Base-by-base conservation (phyloP, 106 monocot genomes). In the Dactylorhiza incarnata region DNA sequence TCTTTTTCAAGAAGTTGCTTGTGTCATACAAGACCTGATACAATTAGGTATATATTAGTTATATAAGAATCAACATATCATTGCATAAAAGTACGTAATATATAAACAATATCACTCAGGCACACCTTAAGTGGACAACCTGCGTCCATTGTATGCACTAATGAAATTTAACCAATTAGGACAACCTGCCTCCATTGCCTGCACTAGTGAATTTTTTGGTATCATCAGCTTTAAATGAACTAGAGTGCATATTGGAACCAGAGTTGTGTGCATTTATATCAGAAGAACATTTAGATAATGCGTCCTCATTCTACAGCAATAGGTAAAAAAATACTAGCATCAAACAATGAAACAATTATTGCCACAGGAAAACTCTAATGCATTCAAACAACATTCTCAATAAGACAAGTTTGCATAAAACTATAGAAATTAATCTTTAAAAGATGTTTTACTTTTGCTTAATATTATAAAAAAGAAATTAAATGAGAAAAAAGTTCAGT, bases 121-220 rank as follows among this genome's bases (percentile, higher is more conserved):
- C n/a, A n/a, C n/a, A n/a, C n/a, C n/a, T n/a, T n/a, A n/a, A n/a
- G n/a, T n/a, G n/a, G n/a, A n/a, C n/a, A n/a, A n/a, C n/a, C n/a
- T n/a, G n/a, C n/a, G n/a, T n/a, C n/a, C n/a, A n/a, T n/a, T n/a
- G n/a, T n/a, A n/a, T n/a, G n/a, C n/a, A n/a, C n/a, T n/a, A n/a
- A 76, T 51, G 25, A 77, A 51, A 63, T 63, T 65, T 44, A 68
- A 45, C 3, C 68, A 45, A 68, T n/a, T 69, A 11, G 45, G 29
- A 67, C 48, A 47, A 91, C 88, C 88, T 88, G 78, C 5, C 74
- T 0, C 72, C 72, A 17, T 84, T 77, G 74, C 70, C 81, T 45
- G 73, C 46, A 10, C 29, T 52, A 43, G 59, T 37, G 10, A 54
- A n/a, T n/a, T n/a, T n/a, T n/a, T n/a, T n/a, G n/a, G n/a, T n/a